Conservation (phyloP, 2,329 filamentous ascomycete genomes). For the Rhynchosporium graminicola region DNA sequence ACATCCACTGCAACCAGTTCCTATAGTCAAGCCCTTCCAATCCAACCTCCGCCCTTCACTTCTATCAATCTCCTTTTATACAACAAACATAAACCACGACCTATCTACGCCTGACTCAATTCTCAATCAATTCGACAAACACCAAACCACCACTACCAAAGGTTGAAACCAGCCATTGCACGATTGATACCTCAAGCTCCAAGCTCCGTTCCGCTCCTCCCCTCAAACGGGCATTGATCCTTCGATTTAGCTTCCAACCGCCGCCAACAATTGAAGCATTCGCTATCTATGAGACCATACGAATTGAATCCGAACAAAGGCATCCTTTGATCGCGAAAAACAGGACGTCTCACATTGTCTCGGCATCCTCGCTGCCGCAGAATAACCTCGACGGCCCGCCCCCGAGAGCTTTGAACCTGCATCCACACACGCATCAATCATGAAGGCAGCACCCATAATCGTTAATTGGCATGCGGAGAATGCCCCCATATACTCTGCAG, state of each 20-base stretch:
- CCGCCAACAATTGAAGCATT: not conserved
- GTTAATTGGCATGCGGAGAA: slow-evolving; percentile 99
- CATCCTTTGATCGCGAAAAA: not conserved
- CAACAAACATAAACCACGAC: not conserved
- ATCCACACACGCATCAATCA: slow-evolving; percentile 44
- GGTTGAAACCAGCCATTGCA: not conserved
- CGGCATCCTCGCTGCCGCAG: slow-evolving; percentile 25
- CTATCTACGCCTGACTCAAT: not conserved
- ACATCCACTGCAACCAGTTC: too few species aligned
- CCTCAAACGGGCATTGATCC: not conserved
- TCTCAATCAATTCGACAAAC: slow-evolving; percentile 5
- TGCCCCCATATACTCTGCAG: slow-evolving; percentile 93
- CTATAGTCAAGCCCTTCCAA: too few species aligned
- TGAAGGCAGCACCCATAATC: slow-evolving; percentile 96
- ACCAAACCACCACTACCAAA: not conserved
- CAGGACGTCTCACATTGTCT: slow-evolving; percentile 5
- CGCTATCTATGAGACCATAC: slow-evolving; percentile 8
- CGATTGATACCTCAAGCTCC: not conserved
- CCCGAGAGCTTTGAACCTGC: slow-evolving; percentile 20
- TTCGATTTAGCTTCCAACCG: not conserved
- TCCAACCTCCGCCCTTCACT: not conserved
- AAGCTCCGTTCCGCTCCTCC: not conserved
- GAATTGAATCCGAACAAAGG: not conserved
- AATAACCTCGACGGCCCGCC: slow-evolving; percentile 21
- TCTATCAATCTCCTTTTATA: not conserved